Percentiles rank a stretch among this genome's conserved stretches.
These are phyloP conservation scores for Penicillium paxilli DNA, from an alignment of 495 filamentous ascomycete genomes.

Conservation along the genomic window DNA sequence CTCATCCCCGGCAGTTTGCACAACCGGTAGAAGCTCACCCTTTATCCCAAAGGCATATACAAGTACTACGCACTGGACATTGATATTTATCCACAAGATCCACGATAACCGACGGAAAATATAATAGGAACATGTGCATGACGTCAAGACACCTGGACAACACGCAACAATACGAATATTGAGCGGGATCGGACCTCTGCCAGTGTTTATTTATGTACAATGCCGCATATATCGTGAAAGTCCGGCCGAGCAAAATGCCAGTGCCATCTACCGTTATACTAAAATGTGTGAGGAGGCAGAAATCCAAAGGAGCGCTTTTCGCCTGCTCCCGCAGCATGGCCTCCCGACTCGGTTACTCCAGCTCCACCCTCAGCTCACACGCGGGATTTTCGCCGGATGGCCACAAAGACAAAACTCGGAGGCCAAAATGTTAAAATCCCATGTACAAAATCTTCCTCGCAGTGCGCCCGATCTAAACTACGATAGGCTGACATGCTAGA, in stretches of 20 bases:
- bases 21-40: no score
- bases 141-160: constrained; percentile 5
- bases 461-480: no score
- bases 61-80: no score
- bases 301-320: background rate
- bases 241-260: no score
- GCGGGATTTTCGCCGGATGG: background rate
- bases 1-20: no score
- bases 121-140: background rate
- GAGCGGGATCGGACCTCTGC: constrained; percentile 24
- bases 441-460: no score
- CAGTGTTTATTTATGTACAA: constrained; percentile 11
- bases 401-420: no score
- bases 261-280: no score
- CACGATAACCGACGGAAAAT: constrained; percentile 18
- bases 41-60: no score
- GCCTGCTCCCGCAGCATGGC: background rate
- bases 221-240: background rate
- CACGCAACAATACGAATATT: constrained; percentile 3
- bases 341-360: background rate
- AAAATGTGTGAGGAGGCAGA: no score
- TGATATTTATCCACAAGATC: background rate
- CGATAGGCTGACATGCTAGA: no score
- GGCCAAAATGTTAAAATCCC: no score
- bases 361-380: background rate